Base-by-base conservation (phyloP, 177 flowering plant genomes). In the Vitis hybrid region DNA sequence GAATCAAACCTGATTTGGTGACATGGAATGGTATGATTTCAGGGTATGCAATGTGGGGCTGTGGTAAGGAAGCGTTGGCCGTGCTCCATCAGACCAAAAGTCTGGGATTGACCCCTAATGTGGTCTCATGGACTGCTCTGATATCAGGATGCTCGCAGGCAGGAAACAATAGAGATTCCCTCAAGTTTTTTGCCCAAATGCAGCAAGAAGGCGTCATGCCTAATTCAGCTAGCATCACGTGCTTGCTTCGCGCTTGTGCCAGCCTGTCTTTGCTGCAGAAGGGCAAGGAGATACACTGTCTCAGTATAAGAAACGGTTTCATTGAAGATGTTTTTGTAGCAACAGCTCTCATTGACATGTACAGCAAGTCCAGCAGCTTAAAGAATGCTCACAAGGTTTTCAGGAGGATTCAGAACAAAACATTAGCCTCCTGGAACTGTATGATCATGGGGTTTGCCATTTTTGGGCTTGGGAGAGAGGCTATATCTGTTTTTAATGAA, bases 61-160 rank as follows among this genome's bases (percentile, higher is more conserved):
- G 69, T 10, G 66, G 33, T 67, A 68, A 80, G 63, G 82, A 87
- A 81, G 93, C 91, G 68, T 56, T 82, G 66, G 72, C 64, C 4
- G 50, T 78, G 76, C 78, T 90, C 60, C 63, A 77, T 60, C 73
- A 76, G 26, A 83, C 85, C 51, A 85, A 81, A 75, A 51, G 26
- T 16, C 74, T 67, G 5, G 89, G 86, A 5, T 63, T 81, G 66
- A 58, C 64, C 15, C 91, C 93, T 13, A 82, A 85, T 74, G 88
- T 88, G 60, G 79, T 86, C 29, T 81, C 92, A 22, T 90, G 92
- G 95, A 90, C 95, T 49, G 81, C 95, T 77, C 72, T 90, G 2
- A 78, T 88, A 75, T 86, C 91, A 12, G 92, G 95, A 7, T 79
- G 84, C 75, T 80, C 84, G 26, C 82, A 84, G 71, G 82, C 62